Percentiles rank a stretch among this genome's conserved stretches.
Evolutionary conservation across 352 stramenopile species (phyloP).

Genomic region (Phytophthora constricta): DNA sequence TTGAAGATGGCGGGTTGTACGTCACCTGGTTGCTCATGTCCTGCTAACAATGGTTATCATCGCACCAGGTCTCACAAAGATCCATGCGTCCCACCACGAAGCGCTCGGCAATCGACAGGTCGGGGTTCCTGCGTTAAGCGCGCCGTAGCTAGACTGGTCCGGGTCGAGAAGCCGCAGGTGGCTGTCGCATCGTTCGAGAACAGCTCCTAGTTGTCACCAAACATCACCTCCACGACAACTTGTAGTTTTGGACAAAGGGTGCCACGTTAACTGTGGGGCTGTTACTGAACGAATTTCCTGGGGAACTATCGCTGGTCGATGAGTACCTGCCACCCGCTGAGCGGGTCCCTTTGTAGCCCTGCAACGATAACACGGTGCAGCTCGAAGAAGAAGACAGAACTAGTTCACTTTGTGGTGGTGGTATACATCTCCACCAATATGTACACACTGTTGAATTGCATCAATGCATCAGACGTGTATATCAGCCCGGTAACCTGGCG

Average conservation of each 20-base stretch:
- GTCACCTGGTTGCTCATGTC: constrained; percentile 43
- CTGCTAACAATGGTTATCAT: constrained; percentile 41
- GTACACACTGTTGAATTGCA: too few species aligned
- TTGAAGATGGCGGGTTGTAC: constrained; percentile 38
- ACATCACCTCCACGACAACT: constrained; percentile 45
- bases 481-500: too few species aligned
- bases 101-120: constrained; percentile 37
- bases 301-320: constrained; percentile 49
- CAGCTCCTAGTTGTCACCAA: constrained; percentile 45
- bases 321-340: too few species aligned
- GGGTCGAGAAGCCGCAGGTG: constrained; percentile 53
- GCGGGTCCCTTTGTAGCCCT: too few species aligned
- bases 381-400: too few species aligned
- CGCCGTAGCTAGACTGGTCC: constrained; percentile 35
- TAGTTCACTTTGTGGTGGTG: too few species aligned
- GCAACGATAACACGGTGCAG: too few species aligned
- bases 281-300: constrained; percentile 42
- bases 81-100: constrained; percentile 44
- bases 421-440: too few species aligned
- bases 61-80: constrained; percentile 56
- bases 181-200: constrained; percentile 29
- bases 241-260: constrained; percentile 46
- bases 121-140: constrained; percentile 38
- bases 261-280: constrained; percentile 36
- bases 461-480: too few species aligned